Evolutionary conservation across 2,329 filamentous ascomycete genomes (phyloP).

Genomic region (Aspergillus sp.): DNA sequence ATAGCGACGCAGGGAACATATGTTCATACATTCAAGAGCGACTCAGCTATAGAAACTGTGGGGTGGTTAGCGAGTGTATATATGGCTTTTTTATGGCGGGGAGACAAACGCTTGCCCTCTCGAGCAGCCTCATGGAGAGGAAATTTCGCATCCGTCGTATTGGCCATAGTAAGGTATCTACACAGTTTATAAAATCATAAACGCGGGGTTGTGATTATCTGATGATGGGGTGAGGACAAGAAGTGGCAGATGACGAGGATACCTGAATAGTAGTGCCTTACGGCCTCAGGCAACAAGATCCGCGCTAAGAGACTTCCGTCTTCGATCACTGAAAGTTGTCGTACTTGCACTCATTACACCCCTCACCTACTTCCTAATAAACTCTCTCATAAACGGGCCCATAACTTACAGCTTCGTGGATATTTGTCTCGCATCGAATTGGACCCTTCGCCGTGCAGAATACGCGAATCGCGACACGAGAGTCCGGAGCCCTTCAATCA

Average conservation of each 20-base stretch:
- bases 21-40: slow-evolving; percentile 63
- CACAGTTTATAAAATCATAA: background rate
- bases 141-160: slow-evolving; percentile 61
- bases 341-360: background rate
- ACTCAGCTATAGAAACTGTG: slow-evolving; percentile 70
- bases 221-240: background rate
- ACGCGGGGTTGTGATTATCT: background rate
- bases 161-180: slow-evolving; percentile 31
- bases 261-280: background rate
- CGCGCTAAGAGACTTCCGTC: slow-evolving; percentile 10
- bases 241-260: background rate
- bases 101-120: slow-evolving; percentile 71
- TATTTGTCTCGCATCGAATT: background rate
- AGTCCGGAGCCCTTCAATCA: background rate
- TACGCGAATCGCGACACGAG: background rate
- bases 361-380: background rate
- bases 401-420: background rate
- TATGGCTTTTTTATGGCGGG: background rate
- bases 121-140: slow-evolving; percentile 84
- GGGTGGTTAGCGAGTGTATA: slow-evolving; percentile 22
- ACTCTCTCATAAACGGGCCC: background rate
- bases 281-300: slow-evolving; percentile 12
- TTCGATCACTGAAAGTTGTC: background rate
- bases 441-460: background rate
- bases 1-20: slow-evolving; percentile 14